Conservation (phyloP, 2,329 filamentous ascomycete species). For the Fusarium secorum region DNA sequence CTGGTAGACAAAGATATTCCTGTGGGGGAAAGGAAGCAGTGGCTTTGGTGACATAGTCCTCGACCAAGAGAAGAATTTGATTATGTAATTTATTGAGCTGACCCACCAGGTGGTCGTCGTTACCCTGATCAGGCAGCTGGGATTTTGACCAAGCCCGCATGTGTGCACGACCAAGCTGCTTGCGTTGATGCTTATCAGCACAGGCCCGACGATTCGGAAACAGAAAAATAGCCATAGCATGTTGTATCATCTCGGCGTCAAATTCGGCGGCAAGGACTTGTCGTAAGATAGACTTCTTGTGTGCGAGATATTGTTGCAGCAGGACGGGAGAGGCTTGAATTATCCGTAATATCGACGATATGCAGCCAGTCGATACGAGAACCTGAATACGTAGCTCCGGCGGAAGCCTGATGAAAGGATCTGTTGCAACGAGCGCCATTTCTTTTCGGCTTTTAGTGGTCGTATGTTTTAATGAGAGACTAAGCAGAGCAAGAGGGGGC, state of each 20-base stretch:
- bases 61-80: conserved; percentile 5
- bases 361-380: not conserved
- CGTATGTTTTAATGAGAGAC: too few species aligned
- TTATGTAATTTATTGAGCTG: not conserved
- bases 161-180: too few species aligned
- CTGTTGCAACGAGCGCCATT: too few species aligned
- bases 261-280: conserved; percentile 2
- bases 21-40: conserved; percentile 11
- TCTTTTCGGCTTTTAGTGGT: too few species aligned
- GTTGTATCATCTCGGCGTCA: conserved; percentile 15
- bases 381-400: too few species aligned
- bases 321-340: conserved; percentile 14
- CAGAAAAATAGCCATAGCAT: too few species aligned
- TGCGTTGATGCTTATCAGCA: too few species aligned
- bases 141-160: not conserved
- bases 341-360: not conserved
- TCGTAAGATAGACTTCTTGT: not conserved
- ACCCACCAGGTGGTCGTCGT: not conserved
- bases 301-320: conserved; percentile 5
- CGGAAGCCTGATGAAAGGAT: too few species aligned
- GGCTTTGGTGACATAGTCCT: conserved; percentile 31
- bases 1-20: conserved; percentile 22
- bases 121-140: conserved; percentile 1
- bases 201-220: too few species aligned
- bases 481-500: too few species aligned